Conservation (phyloP, 495 filamentous ascomycete genomes). For the Tetracladium setigerum region DNA sequence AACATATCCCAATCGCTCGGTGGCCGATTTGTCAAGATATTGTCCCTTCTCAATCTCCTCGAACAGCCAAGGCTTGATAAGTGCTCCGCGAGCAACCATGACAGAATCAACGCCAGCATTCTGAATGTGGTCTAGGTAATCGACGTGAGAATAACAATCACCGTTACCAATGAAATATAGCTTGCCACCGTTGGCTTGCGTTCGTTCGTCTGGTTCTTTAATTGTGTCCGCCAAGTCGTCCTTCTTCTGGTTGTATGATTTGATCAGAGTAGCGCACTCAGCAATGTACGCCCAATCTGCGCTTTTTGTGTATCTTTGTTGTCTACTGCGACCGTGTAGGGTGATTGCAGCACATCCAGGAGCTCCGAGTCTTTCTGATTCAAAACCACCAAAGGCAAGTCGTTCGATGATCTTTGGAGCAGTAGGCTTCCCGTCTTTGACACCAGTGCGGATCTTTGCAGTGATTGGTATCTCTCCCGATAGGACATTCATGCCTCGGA, state of each 20-base stretch:
- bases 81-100: constrained; percentile 85
- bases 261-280: constrained; percentile 78
- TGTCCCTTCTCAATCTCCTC: constrained; percentile 89
- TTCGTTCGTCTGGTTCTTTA: constrained; percentile 61
- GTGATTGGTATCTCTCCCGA: constrained; percentile 83
- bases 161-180: constrained; percentile 94
- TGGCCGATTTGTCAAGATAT: constrained; percentile 88
- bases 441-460: constrained; percentile 90
- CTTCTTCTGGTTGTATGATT: constrained; percentile 59
- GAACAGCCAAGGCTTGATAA: constrained; percentile 97
- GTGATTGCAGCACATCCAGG: constrained; percentile 87
- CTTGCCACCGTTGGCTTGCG: constrained; percentile 39
- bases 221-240: constrained; percentile 65
- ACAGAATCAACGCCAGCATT: constrained; percentile 74
- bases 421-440: constrained; percentile 68
- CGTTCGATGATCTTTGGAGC: constrained; percentile 75
- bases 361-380: constrained; percentile 55
- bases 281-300: constrained; percentile 94
- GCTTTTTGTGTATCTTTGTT: constrained; percentile 83
- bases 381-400: constrained; percentile 69
- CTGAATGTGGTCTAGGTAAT: constrained; percentile 74
- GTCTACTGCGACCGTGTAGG: constrained; percentile 83
- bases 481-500: constrained; percentile 90
- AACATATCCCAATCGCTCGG: constrained; percentile 76
- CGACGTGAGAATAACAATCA: constrained; percentile 86